A percentile compares a stretch with the other conserved stretches of the same genome.
Evolutionary conservation across 202 grass and related monocot genomes (phyloP).

Genomic region (Bolboschoenoplectus hybrid): DNA sequence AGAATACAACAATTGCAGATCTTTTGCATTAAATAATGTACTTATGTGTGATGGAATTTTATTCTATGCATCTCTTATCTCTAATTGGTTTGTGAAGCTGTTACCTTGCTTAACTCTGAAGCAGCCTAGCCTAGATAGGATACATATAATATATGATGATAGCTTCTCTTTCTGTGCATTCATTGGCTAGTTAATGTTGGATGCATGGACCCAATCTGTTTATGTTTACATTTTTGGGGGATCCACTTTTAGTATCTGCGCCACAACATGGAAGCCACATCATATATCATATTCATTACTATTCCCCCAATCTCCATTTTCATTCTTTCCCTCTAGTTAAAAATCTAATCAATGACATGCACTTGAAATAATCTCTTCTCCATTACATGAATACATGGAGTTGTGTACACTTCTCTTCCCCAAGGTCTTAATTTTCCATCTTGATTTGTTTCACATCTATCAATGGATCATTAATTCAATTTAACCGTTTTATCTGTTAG

Average conservation of each 20-base stretch:
- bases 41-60: not conserved
- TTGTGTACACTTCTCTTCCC: not conserved
- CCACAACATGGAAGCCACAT: slow-evolving; percentile 28
- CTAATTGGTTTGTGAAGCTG: not conserved
- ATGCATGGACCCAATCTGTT: slow-evolving; percentile 16
- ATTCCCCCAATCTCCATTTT: not conserved
- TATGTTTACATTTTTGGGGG: not conserved
- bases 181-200: slow-evolving; percentile 31
- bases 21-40: not conserved
- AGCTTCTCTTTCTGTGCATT: slow-evolving; percentile 18
- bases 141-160: slow-evolving; percentile 3
- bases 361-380: slow-evolving; percentile 1
- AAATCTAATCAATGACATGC: slow-evolving; percentile 8
- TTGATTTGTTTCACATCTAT: not conserved
- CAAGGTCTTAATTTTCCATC: not conserved
- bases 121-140: not conserved
- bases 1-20: not conserved
- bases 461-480: not conserved
- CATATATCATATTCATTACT: not conserved
- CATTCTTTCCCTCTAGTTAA: not conserved
- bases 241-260: slow-evolving; percentile 24
- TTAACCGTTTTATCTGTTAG: not conserved
- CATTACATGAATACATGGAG: not conserved
- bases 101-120: slow-evolving; percentile 34
- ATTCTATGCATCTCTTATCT: not conserved